Percentiles rank a stretch among this genome's conserved stretches.
phyloP scores from a whole-genome alignment of 2,329 filamentous ascomycete species.

The Exophiala aquamarina region DNA sequence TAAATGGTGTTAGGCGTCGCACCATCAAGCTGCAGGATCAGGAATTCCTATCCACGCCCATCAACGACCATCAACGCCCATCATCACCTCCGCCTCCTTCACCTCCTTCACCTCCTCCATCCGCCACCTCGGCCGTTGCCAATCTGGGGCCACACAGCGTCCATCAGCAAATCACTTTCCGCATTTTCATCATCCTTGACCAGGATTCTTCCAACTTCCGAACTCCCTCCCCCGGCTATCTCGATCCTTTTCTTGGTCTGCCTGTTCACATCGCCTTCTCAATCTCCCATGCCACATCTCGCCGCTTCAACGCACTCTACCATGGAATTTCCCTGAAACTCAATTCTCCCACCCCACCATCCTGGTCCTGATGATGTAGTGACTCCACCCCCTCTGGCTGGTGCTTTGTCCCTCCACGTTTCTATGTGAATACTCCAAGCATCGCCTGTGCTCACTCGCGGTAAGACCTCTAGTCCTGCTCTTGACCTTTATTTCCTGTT shows the following conservation, averaged over 20 bases:
- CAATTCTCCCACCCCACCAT: background rate
- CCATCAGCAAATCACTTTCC: slow-evolving; percentile 4
- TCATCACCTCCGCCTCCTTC: too few relatives aligned
- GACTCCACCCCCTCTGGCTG: slow-evolving; percentile 7
- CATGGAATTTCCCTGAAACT: background rate
- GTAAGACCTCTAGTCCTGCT: too few relatives aligned
- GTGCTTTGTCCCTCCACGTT: slow-evolving; percentile 9
- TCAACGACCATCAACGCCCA: too few relatives aligned
- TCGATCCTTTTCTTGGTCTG: too few relatives aligned
- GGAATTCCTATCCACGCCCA: too few relatives aligned
- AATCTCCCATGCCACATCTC: slow-evolving; percentile 9
- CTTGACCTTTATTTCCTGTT: too few relatives aligned
- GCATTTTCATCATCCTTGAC: too few relatives aligned
- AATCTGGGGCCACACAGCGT: background rate
- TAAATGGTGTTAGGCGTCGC: too few relatives aligned
- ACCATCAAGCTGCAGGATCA: too few relatives aligned
- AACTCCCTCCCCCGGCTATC: background rate
- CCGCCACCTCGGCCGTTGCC: too few relatives aligned
- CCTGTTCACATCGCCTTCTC: slow-evolving; percentile 4
- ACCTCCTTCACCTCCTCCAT: too few relatives aligned
- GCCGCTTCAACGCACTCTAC: slow-evolving; percentile 12
- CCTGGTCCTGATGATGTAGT: slow-evolving; percentile 24
- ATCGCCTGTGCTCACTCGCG: too few relatives aligned
- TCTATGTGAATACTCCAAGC: background rate
- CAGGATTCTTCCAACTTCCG: slow-evolving; percentile 23